Evolutionary conservation across 345 rosid genomes (phyloP).

Genomic region (Brassica juncea): DNA sequence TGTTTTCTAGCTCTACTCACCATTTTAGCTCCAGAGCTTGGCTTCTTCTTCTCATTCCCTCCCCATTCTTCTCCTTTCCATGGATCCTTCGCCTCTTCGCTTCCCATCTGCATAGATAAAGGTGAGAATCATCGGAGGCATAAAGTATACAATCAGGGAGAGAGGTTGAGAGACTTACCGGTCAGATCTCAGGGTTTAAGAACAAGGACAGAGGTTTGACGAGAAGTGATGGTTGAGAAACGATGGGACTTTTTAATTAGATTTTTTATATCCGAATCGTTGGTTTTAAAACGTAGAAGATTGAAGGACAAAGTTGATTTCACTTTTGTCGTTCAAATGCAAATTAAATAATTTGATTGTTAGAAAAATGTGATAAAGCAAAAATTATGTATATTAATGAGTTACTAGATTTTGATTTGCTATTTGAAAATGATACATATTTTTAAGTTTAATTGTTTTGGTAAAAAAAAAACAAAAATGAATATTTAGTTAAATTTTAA

Average conservation of each 20-base stretch:
- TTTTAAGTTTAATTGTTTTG: background rate
- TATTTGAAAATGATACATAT: too few relatives aligned
- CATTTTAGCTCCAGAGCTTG: background rate
- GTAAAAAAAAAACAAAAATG: background rate
- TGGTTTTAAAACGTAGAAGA: too few relatives aligned
- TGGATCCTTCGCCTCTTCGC: background rate
- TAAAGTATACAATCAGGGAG: too few relatives aligned
- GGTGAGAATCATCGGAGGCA: too few relatives aligned
- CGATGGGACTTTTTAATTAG: background rate
- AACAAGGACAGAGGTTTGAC: background rate
- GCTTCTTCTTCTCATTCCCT: background rate
- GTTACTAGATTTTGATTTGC: background rate
- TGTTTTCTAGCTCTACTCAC: background rate
- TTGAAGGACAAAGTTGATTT: too few relatives aligned
- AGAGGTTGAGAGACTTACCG: background rate
- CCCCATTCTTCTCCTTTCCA: slow-evolving; percentile 1
- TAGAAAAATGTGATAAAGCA: background rate
- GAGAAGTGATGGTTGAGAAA: background rate
- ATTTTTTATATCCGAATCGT: too few relatives aligned
- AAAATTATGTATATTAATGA: background rate
- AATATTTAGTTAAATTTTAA: too few relatives aligned
- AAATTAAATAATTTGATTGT: too few relatives aligned
- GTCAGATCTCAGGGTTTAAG: background rate
- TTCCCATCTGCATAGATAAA: background rate
- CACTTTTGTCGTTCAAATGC: too few relatives aligned